Conservation (phyloP, 83 land plant genomes). For the Diphasiastrum complanatum region DNA sequence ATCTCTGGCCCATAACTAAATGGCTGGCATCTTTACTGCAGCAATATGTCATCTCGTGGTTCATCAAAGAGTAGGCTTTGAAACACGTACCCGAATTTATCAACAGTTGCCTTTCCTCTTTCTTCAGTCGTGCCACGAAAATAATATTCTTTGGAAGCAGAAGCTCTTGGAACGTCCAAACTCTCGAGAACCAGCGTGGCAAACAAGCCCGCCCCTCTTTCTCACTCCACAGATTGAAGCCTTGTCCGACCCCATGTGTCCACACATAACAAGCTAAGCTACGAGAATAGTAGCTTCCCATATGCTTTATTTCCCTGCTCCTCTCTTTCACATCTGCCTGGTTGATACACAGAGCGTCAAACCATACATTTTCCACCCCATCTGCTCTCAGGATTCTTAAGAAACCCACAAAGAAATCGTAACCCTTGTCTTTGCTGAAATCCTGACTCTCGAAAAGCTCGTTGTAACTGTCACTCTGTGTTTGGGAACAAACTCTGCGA, state of each 20-base stretch:
- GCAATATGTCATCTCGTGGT: too few relatives aligned
- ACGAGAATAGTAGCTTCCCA: neutral
- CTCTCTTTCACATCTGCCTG: neutral
- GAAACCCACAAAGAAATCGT: neutral
- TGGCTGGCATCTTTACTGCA: too few relatives aligned
- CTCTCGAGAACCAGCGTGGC: neutral
- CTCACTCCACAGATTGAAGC: neutral
- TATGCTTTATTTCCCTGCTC: neutral
- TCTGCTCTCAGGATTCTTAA: neutral
- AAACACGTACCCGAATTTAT: neutral
- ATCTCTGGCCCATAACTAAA: too few relatives aligned
- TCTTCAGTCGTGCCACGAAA: neutral
- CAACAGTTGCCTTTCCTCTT: neutral
- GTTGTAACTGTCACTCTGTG: neutral
- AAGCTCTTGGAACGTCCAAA: neutral
- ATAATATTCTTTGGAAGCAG: neutral
- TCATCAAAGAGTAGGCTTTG: too few relatives aligned
- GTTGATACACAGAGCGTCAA: slow-evolving; percentile 1
- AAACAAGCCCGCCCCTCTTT: neutral
- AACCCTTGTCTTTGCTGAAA: neutral
- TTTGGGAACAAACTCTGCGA: too few relatives aligned
- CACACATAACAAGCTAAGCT: neutral
- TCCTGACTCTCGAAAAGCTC: neutral
- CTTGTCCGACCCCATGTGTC: neutral
- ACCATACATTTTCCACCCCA: neutral